Conservation (phyloP, 306 rosid genomes). For the Fragaria iinumae region DNA sequence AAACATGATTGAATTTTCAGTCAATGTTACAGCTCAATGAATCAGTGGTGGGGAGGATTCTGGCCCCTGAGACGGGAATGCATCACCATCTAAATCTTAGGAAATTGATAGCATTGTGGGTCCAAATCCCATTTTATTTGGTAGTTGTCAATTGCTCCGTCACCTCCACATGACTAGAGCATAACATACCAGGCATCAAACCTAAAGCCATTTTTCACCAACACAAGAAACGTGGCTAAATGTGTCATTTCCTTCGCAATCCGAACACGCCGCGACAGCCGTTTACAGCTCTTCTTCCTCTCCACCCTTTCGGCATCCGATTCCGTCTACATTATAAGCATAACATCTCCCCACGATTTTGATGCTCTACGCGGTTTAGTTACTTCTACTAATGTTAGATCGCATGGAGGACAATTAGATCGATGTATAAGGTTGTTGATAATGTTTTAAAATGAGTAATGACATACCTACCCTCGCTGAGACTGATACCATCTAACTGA, state of each 20-base stretch:
- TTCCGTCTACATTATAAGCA: neutral
- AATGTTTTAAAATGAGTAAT: neutral
- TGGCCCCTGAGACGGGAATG: slow-evolving; percentile 2
- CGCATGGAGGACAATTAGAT: neutral
- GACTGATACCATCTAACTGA: neutral
- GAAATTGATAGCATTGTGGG: slow-evolving; percentile 12
- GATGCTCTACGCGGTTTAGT: neutral
- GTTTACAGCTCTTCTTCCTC: neutral
- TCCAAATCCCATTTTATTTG: neutral
- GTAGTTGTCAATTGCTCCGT: slow-evolving; percentile 15
- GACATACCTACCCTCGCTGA: neutral
- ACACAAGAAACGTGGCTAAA: neutral
- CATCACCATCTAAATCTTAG: slow-evolving; percentile 13
- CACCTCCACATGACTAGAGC: neutral
- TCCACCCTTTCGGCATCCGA: neutral
- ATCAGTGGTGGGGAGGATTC: neutral
- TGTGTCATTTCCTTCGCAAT: neutral
- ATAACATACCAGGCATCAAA: neutral
- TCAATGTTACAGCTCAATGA: neutral
- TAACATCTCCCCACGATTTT: neutral
- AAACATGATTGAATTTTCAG: neutral
- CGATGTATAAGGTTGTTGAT: neutral
- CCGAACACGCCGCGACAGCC: neutral
- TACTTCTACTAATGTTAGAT: neutral
- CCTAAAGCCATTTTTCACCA: neutral